A percentile compares a stretch with the other conserved stretches of the same genome.
phyloP scores from a whole-genome alignment of 176 grass and related monocot species.

The Aechmea fasciata region DNA sequence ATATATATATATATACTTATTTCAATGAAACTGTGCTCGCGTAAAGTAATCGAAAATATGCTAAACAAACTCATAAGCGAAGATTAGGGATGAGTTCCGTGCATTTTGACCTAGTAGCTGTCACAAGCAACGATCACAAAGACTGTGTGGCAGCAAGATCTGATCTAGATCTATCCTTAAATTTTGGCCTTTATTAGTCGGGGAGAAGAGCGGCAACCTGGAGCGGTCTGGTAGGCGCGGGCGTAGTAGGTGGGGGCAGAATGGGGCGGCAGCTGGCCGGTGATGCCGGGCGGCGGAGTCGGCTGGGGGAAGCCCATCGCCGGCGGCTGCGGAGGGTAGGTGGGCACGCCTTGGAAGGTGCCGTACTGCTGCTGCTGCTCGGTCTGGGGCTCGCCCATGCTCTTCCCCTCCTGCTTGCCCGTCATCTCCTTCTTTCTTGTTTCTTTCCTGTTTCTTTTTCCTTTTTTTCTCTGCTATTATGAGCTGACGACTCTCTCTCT shows the following conservation, averaged over 20 bases:
- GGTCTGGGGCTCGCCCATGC: constrained; percentile 5
- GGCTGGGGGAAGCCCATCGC: constrained; percentile 61
- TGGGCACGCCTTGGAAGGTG: constrained; percentile 56
- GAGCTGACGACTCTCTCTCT: too few relatives aligned
- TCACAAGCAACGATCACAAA: too few relatives aligned
- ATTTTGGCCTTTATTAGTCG: too few relatives aligned
- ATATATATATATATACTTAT: too few relatives aligned
- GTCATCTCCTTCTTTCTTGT: background rate
- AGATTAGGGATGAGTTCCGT: too few relatives aligned
- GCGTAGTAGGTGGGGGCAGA: constrained; percentile 25
- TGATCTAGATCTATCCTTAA: background rate
- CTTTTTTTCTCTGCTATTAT: background rate
- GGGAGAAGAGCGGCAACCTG: constrained; percentile 26
- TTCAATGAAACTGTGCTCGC: too few relatives aligned
- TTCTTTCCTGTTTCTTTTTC: background rate
- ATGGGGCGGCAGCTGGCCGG: constrained; percentile 17
- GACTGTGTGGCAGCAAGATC: background rate
- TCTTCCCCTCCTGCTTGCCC: constrained; percentile 19
- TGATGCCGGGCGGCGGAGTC: constrained; percentile 38
- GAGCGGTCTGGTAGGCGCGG: constrained; percentile 48
- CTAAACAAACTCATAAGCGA: too few relatives aligned
- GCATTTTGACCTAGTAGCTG: too few relatives aligned
- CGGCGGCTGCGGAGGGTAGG: constrained; percentile 53
- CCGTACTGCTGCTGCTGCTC: constrained; percentile 32
- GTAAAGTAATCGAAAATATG: too few relatives aligned